Percentiles rank a stretch among this genome's conserved stretches.
These are phyloP conservation scores for Trametes polyzona DNA, from an alignment of 1,284 basidiomycete species.

Conservation along the genomic window DNA sequence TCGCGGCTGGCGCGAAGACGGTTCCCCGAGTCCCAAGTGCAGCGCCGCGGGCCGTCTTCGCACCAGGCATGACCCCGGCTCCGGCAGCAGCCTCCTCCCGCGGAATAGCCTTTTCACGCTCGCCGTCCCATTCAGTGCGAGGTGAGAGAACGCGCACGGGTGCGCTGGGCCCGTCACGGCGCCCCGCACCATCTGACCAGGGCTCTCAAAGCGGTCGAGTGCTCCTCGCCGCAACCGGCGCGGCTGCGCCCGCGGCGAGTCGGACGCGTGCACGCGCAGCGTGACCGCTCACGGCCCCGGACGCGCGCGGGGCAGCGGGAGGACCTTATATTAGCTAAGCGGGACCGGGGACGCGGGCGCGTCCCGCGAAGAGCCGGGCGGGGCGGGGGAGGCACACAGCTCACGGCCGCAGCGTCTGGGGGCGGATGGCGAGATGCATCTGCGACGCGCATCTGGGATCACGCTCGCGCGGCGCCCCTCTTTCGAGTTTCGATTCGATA, in stretches of 20 bases:
- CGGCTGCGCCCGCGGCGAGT: conserved; percentile 5
- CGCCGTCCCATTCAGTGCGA: conserved; percentile 7
- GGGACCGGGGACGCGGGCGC: conserved; percentile 13
- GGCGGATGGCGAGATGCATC: conserved; percentile 20
- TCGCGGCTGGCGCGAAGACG: too few relatives aligned
- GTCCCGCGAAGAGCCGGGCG: conserved; percentile 33
- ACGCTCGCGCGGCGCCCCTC: conserved; percentile 24
- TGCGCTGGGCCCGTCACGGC: background rate
- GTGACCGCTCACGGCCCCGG: background rate
- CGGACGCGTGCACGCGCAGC: background rate
- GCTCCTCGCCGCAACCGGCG: conserved; percentile 5
- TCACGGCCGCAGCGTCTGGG: conserved; percentile 2
- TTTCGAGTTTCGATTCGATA: conserved; percentile 18
- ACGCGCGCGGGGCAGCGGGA: conserved; percentile 4
- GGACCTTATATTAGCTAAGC: conserved; percentile 25
- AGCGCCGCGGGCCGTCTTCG: background rate
- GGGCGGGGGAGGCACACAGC: conserved; percentile 10
- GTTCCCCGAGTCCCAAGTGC: too few relatives aligned
- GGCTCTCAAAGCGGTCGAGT: background rate
- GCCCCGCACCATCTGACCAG: conserved; percentile 20
- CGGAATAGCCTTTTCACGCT: conserved; percentile 24
- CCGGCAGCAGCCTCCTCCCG: conserved; percentile 10
- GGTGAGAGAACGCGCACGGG: conserved; percentile 14
- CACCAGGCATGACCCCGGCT: background rate
- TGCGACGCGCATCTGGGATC: conserved; percentile 29